Evolutionary conservation across 257 asterid genomes (phyloP).

Genomic region (Parsonsia alboflavescens): DNA sequence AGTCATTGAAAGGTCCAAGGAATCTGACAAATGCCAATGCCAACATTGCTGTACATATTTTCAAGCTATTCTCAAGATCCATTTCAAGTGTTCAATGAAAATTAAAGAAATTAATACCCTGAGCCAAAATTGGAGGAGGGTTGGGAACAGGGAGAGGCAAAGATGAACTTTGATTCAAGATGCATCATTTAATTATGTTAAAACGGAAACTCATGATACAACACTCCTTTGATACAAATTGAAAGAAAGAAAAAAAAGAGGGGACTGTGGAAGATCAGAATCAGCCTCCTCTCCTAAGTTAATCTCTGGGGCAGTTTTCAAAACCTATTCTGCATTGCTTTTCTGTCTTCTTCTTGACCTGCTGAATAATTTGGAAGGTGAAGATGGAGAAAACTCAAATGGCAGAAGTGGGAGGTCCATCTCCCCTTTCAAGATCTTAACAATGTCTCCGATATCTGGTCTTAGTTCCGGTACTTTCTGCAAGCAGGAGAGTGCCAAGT

Average conservation of each 20-base stretch:
- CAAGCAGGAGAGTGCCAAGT: constrained; percentile 82
- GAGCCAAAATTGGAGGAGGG: background rate
- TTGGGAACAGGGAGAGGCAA: background rate
- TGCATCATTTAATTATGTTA: constrained; percentile 1
- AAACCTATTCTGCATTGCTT: constrained; percentile 33
- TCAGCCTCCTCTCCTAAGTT: background rate
- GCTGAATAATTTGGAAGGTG: constrained; percentile 52
- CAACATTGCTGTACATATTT: background rate
- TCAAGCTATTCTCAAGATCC: background rate
- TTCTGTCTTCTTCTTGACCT: constrained; percentile 54
- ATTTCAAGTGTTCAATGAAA: background rate
- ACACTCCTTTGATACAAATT: constrained; percentile 5
- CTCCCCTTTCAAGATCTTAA: constrained; percentile 73
- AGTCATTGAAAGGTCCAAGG: background rate
- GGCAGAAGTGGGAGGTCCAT: constrained; percentile 66
- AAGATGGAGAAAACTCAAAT: constrained; percentile 88
- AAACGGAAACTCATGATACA: background rate
- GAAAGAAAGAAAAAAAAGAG: background rate
- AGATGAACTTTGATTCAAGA: background rate
- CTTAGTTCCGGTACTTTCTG: constrained; percentile 82
- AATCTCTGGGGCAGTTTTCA: background rate
- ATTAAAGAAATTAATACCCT: background rate
- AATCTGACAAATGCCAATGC: background rate
- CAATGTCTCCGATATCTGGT: constrained; percentile 74
- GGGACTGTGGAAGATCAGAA: constrained; percentile 7